Conservation (phyloP, 495 filamentous ascomycete species). For the Penicillium flavigenum region DNA sequence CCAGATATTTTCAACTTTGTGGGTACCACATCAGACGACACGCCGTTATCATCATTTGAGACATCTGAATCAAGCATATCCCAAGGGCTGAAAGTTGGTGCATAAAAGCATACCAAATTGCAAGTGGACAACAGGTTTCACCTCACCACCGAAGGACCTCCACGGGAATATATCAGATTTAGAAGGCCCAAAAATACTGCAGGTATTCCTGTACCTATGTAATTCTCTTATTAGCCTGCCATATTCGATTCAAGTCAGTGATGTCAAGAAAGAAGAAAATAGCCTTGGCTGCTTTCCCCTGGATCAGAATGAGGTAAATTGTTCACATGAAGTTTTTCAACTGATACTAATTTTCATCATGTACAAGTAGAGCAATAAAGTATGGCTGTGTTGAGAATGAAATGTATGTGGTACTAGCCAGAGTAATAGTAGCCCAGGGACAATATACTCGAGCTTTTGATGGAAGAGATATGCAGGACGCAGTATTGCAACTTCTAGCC, state of each 20-base stretch:
- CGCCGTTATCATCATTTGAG: neutral
- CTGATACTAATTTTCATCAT: neutral
- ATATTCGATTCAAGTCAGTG: neutral
- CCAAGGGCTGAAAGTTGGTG: neutral
- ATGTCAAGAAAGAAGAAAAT: neutral
- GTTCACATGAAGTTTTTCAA: neutral
- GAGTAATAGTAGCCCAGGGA: too few species aligned
- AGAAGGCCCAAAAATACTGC: neutral
- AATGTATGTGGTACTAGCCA: neutral
- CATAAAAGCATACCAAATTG: neutral
- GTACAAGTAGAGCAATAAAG: neutral
- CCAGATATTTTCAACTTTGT: conserved; percentile 1
- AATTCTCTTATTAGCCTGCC: neutral
- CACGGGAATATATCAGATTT: neutral
- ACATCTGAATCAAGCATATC: neutral
- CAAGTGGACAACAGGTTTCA: neutral
- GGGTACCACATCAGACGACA: neutral
- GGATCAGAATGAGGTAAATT: neutral
- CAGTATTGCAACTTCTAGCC: too few species aligned
- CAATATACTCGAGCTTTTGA: too few species aligned
- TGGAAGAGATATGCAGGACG: too few species aligned
- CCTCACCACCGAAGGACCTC: neutral
- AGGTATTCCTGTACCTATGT: neutral
- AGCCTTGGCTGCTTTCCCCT: neutral
- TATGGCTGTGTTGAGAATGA: neutral